A percentile compares a stretch with the other conserved stretches of the same genome.
These are phyloP conservation scores for Penicillium sp. DNA, from an alignment of 2,329 filamentous ascomycete genomes.

Conservation along the genomic window DNA sequence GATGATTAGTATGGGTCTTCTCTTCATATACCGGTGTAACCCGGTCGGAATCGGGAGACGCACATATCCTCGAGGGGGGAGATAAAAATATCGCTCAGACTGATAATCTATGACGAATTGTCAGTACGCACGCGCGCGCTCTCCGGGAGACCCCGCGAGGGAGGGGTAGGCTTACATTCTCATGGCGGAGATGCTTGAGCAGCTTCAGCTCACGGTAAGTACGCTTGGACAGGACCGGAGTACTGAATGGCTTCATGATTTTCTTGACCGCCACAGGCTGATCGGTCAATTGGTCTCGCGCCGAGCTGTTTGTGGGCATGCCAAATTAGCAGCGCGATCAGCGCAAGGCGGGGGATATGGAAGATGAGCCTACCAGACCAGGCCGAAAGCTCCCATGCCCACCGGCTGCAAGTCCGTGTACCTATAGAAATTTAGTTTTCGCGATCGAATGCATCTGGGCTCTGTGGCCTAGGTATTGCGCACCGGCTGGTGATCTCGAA, in stretches of 20 bases:
- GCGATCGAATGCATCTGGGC: background rate
- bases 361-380: slow-evolving; percentile 75
- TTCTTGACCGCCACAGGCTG: slow-evolving; percentile 99
- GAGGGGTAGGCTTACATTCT: slow-evolving; percentile 69
- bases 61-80: slow-evolving; percentile 98
- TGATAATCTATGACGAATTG: slow-evolving; percentile 71
- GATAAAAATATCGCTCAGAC: slow-evolving; percentile 98
- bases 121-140: slow-evolving; percentile 6
- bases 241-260: slow-evolving; percentile 99
- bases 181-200: slow-evolving; percentile 92
- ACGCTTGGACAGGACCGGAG: slow-evolving; percentile 94
- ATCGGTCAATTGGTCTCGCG: slow-evolving; percentile 94
- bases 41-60: slow-evolving; percentile 31
- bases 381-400: slow-evolving; percentile 97
- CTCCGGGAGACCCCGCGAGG: background rate
- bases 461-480: slow-evolving; percentile 10
- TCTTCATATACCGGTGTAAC: background rate
- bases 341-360: slow-evolving; percentile 5
- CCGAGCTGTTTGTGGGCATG: slow-evolving; percentile 64
- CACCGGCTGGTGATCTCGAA: slow-evolving; percentile 99
- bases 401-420: slow-evolving; percentile 98
- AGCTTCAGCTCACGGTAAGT: slow-evolving; percentile 98
- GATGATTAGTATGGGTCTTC: slow-evolving; percentile 11
- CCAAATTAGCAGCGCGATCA: slow-evolving; percentile 16
- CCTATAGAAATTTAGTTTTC: slow-evolving; percentile 50